Conservation (phyloP, 257 asterid species). For the Solanum megistacrolobum region DNA sequence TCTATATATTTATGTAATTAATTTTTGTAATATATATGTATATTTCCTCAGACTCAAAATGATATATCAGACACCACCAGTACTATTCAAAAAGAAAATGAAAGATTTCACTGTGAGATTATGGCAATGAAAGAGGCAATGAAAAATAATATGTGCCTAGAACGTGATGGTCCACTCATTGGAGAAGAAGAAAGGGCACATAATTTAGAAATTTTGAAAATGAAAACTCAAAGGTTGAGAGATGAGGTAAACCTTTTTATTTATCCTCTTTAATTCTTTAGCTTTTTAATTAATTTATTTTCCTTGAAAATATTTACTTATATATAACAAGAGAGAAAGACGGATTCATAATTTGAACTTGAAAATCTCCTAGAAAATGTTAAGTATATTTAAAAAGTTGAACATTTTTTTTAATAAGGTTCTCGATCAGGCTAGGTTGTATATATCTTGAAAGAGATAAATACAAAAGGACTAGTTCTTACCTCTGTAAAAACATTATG, state of each 20-base stretch:
- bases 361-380: too few species aligned
- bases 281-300: too few species aligned
- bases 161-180: slow-evolving; percentile 20
- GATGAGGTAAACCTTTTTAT: neutral
- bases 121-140: slow-evolving; percentile 40
- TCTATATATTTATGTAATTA: neutral
- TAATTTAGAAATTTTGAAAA: neutral
- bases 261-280: too few species aligned
- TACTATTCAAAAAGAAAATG: slow-evolving; percentile 39
- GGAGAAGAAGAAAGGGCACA: slow-evolving; percentile 28
- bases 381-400: too few species aligned
- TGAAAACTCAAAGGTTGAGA: neutral
- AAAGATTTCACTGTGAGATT: slow-evolving; percentile 37
- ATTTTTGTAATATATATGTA: neutral
- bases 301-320: too few species aligned
- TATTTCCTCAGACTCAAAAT: slow-evolving; percentile 28
- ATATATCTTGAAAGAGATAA: too few species aligned
- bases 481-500: too few species aligned
- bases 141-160: slow-evolving; percentile 22
- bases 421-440: too few species aligned
- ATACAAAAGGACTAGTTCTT: too few species aligned
- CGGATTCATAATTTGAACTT: too few species aligned
- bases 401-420: too few species aligned
- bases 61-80: slow-evolving; percentile 34
- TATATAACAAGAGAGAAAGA: too few species aligned